Evolutionary conservation across 2,329 filamentous ascomycete genomes (phyloP), one percentile per base, ranked within the genome.

Genomic region (Coleophoma cylindrospora): DNA sequence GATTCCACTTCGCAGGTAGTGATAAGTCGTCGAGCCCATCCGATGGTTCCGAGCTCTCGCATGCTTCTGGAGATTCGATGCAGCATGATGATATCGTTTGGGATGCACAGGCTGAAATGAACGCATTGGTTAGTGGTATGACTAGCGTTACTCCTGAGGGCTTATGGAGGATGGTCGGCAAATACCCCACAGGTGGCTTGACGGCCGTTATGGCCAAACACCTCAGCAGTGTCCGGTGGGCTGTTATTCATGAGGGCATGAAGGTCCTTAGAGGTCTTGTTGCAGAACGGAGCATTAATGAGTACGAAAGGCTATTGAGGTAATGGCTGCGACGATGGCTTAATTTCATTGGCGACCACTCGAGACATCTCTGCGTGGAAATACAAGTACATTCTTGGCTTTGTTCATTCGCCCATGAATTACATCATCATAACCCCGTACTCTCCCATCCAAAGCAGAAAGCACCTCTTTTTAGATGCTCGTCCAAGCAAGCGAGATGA

Each of bases 161-260:
- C 15, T 50, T 71, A 56, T 62, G 58, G 48, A 59, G 57, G 9
- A 46, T 65, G 22, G 65, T 70, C 14, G 74, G 75, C 0, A 73
- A 73, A 49, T 73, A 72, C 46, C 69, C 73, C 1, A 80, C 74
- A 0, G 73, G 71, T 15, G 78, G 77, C 0, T 53, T 84, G 43
- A 75, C 77, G 0, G 74, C 74, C 51, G 72, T 77, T 1, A 80
- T 84, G 65, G 76, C 76, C 2, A 73, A 75, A 56, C 72, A 74
- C 34, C 57, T 84, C 54, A 74, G 74, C 11, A 80, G 75, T 50
- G 74, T 83, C 1, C 61, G 81, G 47, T 84, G 81, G 81, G 79
- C 78, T 0, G 79, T 84, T 3, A 75, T 84, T 4, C 79, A 83
- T 54, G 77, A 81, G 57, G 80, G 77, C 0, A 80, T 82, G 67